Percentiles rank a stretch among this genome's conserved stretches.
Conservation (phyloP, 129 eudicot species). For the Smallanthus sonchifolius region DNA sequence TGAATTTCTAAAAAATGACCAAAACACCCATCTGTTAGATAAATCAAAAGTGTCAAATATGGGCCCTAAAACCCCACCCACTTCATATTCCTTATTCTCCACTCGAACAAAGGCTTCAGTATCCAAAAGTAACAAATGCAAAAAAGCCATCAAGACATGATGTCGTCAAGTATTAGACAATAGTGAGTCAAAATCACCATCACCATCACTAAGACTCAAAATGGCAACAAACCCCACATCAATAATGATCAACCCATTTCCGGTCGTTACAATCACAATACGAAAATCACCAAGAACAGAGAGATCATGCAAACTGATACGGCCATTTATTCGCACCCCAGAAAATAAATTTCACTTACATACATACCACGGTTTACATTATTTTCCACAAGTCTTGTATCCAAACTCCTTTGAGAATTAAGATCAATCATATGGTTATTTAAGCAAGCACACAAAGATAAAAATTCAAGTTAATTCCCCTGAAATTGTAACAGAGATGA, state of each 20-base stretch:
- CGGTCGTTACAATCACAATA: no score
- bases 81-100: no score
- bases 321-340: constrained; percentile 28
- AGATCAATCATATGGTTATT: no score
- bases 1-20: no score
- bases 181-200: neutral
- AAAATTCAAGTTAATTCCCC: constrained; percentile 19
- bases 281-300: neutral
- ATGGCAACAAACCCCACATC: neutral
- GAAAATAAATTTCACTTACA: constrained; percentile 28
- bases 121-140: neutral
- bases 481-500: constrained; percentile 15
- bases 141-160: neutral
- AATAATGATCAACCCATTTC: no score
- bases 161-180: neutral
- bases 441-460: constrained; percentile 19
- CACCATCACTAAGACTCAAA: neutral
- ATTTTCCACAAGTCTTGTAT: constrained; percentile 22
- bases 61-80: no score
- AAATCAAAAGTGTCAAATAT: no score
- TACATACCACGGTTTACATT: constrained; percentile 32
- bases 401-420: constrained; percentile 18
- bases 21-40: no score
- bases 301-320: constrained; percentile 19
- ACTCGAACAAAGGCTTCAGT: neutral